Evolutionary conservation across 2,329 filamentous ascomycete genomes (phyloP).

Genomic region (Apiospora malaysiana): DNA sequence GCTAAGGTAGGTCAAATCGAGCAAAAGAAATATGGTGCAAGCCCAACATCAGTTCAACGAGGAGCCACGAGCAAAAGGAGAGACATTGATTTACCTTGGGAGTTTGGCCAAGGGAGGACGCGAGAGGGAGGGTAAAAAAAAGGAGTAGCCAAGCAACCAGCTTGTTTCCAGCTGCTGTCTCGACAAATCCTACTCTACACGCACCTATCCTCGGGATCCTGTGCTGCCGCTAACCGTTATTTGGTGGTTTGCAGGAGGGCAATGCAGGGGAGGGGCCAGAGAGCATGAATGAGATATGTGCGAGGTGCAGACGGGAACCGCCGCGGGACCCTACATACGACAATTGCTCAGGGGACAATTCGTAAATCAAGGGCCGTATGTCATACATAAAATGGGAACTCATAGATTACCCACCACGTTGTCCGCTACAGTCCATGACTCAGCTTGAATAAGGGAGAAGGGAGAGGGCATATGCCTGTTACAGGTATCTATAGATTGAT

Average conservation of each 20-base stretch:
- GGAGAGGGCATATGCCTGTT: background rate
- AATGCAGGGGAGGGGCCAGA: background rate
- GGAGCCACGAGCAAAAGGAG: background rate
- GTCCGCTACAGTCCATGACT: background rate
- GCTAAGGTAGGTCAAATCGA: conserved; percentile 12
- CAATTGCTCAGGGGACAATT: conserved; percentile 2
- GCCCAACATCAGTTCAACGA: background rate
- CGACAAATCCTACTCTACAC: background rate
- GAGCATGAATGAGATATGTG: background rate
- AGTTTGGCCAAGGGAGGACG: background rate
- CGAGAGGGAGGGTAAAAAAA: background rate
- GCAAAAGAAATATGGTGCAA: conserved; percentile 12
- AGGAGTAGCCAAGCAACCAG: conserved; percentile 10
- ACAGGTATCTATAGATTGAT: background rate
- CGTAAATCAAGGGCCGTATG: background rate
- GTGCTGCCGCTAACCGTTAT: background rate
- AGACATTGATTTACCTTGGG: background rate
- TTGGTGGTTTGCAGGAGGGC: background rate
- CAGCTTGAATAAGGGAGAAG: background rate
- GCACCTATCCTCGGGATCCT: background rate
- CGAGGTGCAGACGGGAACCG: background rate
- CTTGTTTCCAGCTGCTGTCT: background rate
- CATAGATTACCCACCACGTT: background rate
- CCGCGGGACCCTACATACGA: conserved; percentile 12
- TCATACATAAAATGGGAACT: background rate